Percentiles rank a stretch among this genome's conserved stretches.
Evolutionary conservation across 1,139 yeast species (phyloP).

Genomic region (Yamadazyma atmosphaerica): DNA sequence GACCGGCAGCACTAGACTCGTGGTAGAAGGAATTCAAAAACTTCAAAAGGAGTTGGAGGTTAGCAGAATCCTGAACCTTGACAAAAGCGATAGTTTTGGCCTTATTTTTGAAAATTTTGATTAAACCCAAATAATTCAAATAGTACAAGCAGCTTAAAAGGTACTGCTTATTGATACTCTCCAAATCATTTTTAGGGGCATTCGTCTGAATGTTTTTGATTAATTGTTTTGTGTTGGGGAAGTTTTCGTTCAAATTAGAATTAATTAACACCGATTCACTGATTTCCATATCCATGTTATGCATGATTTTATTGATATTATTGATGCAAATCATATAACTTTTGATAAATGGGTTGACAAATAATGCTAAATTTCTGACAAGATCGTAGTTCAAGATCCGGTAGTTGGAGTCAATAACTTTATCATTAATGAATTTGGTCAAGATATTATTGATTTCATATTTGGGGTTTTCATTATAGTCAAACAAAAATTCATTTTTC

Average conservation of each 20-base stretch:
- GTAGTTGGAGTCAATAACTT: constrained; percentile 21
- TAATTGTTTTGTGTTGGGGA: constrained; percentile 42
- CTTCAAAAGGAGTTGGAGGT: constrained; percentile 27
- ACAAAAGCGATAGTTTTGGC: constrained; percentile 46
- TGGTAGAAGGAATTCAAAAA: constrained; percentile 28
- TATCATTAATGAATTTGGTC: constrained; percentile 23
- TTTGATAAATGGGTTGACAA: constrained; percentile 42
- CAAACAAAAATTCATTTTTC: constrained; percentile 48
- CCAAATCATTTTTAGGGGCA: constrained; percentile 22
- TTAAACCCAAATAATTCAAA: constrained; percentile 35
- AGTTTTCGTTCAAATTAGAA: constrained; percentile 23
- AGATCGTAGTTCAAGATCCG: constrained; percentile 24
- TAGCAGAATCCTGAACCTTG: constrained; percentile 28
- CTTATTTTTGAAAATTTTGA: constrained; percentile 43
- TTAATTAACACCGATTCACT: constrained; percentile 21
- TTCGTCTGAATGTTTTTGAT: constrained; percentile 30
- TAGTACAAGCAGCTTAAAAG: constrained; percentile 43
- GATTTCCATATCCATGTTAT: constrained; percentile 9
- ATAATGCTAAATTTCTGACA: constrained; percentile 27
- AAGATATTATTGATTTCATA: constrained; percentile 33
- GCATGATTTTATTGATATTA: constrained; percentile 18
- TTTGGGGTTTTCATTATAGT: constrained; percentile 36
- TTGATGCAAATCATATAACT: constrained; percentile 37
- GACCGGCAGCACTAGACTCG: constrained; percentile 12
- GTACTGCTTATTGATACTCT: constrained; percentile 46